Base-by-base conservation (phyloP, 495 filamentous ascomycete genomes). In the Annulohypoxylon maeteangense region DNA sequence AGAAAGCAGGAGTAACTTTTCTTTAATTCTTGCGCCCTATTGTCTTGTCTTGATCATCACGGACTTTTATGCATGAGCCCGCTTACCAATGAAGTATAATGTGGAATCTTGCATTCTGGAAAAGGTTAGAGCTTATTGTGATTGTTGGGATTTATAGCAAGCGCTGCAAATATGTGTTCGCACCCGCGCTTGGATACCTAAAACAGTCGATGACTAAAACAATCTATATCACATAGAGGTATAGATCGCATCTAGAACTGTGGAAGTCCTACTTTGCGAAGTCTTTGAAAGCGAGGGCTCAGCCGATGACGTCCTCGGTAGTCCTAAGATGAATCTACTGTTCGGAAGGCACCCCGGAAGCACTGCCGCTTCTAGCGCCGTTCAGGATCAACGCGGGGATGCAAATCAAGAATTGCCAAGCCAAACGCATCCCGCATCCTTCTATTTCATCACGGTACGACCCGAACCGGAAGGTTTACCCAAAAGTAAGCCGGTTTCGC, bases 1-100 rank as follows among this genome's bases (percentile, higher is more conserved):
- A 42, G 22, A 34, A 58, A 27, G 40, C 23, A 29, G n/a, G 14
- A 32, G 5, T 54, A 36, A 50, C 20, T 14, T 25, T 34, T 23
- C 10, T 7, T 7, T 27, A 42, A 44, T 27, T 58, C n/a, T 20
- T 29, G 18, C 36, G 55, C 55, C 55, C 36, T 58, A 42, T 58
- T 29, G 22, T 44, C 55, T 27, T 8, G 34, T 12, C 16, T 42
- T 44, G 10, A 42, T 44, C 36, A 44, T 58, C 20, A 27, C 22
- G 1, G 54, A n/a, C 12, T n/a, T 20, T 14, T 42, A n/a, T n/a
- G 54, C 34, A 38, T 40, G 25, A 11, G 36, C 14, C 22, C 7
- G 34, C 55, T 58, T 58, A 29, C 22, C 5, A 27, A 42, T 11
- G 34, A 44, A 44, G 20, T 20, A 18, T 58, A 40, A 42, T 58